Base-by-base conservation (phyloP, 805 yeast genomes). In the Saturnispora besseyi region DNA sequence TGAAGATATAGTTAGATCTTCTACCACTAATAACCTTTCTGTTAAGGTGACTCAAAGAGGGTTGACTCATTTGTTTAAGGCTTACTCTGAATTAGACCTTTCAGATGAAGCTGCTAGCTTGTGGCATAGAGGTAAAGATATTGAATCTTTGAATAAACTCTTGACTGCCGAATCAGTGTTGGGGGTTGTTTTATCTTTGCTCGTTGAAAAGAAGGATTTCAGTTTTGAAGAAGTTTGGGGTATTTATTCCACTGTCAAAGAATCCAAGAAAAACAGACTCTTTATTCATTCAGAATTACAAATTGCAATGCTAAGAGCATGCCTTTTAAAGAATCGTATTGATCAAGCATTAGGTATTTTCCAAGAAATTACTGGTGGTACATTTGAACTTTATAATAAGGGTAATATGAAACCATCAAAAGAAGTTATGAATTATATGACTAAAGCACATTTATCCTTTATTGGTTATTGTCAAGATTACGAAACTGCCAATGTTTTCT, bases 391-490 rank as follows among this genome's bases (percentile, higher is more conserved):
- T 18, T 59, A 57, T 48, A 52, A 52, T 5, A 51, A 47, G 11
- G 53, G 56, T 29, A 54, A 58, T 37, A 22, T 44, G 12, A 46
- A 47, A 4, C 64, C 65, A 21, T 57, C 66, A n/a, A 52, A 55
- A 11, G 58, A 69, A 66, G 61, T 67, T 70, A 56, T 53, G 44
- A 73, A 79, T 41, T 76, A 82, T 32, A 68, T 85, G 63, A 76
- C 84, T 22, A 86, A 82, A 60, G 82, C 87, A 43, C 96, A 87
- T 69, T 72, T 85, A 53, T 72, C 82, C 4, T 87, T 87, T 58
- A 80, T 87, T 60, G 93, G 93, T 43, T 79, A 77, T 56, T 84
- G 88, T 64, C 74, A 75, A 58, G 89, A 87, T 62, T 69, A 82
- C 51, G 70, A 72, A 41, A 81, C 88, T 42, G 86, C 95, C 2